Evolutionary conservation across 495 filamentous ascomycete genomes (phyloP), one percentile per base, ranked within the genome.

Genomic region (Aspergillus campestris): DNA sequence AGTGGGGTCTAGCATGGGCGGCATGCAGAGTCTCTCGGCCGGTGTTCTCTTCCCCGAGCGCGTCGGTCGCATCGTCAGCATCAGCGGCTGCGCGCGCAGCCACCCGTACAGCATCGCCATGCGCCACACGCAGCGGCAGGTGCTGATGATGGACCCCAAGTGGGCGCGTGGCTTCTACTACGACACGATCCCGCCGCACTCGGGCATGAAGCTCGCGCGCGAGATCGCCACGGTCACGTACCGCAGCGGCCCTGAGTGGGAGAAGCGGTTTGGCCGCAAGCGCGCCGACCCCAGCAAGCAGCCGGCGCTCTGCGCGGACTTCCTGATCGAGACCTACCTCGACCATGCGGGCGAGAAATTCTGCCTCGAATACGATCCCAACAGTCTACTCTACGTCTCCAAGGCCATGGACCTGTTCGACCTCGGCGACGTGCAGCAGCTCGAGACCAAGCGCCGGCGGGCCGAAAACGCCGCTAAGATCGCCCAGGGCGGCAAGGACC

Each of bases 341-440:
- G 92, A 99, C 63, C 92, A 99, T 57, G 94, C 92, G 2, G 92
- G 92, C 35, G 92, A 99, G 71, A 99, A 99, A 62, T 99, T 94
- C 65, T 96, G 89, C 62, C 74, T 99, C n/a, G 89, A 92, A 47
- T 97, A 96, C 60, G 92, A 99, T 56, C 80, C 92, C 13, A 99
- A 99, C 68, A 95, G 89, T 60, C 73, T 97, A 8, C 74, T 99
- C 28, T 99, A 99, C 60, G 84, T 97, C 29, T 94, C 87, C 54
- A 99, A 99, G 65, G 94, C 94, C 9, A 99, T 99, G 92, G 92
- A 97, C 56, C 74, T 97, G 9, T 99, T 99, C 60, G 92, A 99
- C 59, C 77, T 99, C 0, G 91, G 92, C 31, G 64, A 67, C 32
- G 71, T 74, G 11, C 81, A 83, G 47, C 86, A 85, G 57, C 50